Percentiles rank a stretch among this genome's conserved stretches.
phyloP scores from a whole-genome alignment of 164 flowering plant genomes.

The Umbilicus rupestris region DNA sequence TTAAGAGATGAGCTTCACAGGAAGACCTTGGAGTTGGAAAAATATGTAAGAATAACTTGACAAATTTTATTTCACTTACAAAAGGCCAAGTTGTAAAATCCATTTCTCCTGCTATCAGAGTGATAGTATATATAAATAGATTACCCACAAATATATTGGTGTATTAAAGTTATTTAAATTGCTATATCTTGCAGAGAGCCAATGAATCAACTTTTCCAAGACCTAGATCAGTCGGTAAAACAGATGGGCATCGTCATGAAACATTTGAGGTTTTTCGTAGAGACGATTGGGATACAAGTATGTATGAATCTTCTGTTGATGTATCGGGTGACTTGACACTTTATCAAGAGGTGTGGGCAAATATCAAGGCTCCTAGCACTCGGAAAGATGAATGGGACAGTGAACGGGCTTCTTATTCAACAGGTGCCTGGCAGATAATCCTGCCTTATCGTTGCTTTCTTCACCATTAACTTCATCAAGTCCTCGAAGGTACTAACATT shows the following conservation, averaged over 20 bases:
- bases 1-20: slow-evolving; percentile 52
- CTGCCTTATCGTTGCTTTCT: slow-evolving; percentile 39
- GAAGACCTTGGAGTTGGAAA: slow-evolving; percentile 40
- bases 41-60: slow-evolving; percentile 38
- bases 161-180: not conserved
- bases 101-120: not conserved
- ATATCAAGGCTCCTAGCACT: slow-evolving; percentile 17
- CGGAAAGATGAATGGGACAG: slow-evolving; percentile 35
- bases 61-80: not conserved
- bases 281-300: slow-evolving; percentile 24
- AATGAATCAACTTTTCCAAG: slow-evolving; percentile 22
- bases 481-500: slow-evolving; percentile 41
- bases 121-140: not conserved
- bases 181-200: not conserved
- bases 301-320: slow-evolving; percentile 18
- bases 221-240: slow-evolving; percentile 22
- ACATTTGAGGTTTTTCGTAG: slow-evolving; percentile 20
- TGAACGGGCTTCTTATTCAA: slow-evolving; percentile 29
- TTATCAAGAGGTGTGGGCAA: slow-evolving; percentile 21
- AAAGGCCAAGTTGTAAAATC: not conserved
- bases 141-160: not conserved
- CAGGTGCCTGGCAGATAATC: slow-evolving; percentile 27
- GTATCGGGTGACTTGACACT: slow-evolving; percentile 24
- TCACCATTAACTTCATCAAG: slow-evolving; percentile 53
- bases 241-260: slow-evolving; percentile 28